A percentile compares a stretch with the other conserved stretches of the same genome.
phyloP scores from a whole-genome alignment of 2,329 filamentous ascomycete genomes.

The Lizonia empirigonia region DNA sequence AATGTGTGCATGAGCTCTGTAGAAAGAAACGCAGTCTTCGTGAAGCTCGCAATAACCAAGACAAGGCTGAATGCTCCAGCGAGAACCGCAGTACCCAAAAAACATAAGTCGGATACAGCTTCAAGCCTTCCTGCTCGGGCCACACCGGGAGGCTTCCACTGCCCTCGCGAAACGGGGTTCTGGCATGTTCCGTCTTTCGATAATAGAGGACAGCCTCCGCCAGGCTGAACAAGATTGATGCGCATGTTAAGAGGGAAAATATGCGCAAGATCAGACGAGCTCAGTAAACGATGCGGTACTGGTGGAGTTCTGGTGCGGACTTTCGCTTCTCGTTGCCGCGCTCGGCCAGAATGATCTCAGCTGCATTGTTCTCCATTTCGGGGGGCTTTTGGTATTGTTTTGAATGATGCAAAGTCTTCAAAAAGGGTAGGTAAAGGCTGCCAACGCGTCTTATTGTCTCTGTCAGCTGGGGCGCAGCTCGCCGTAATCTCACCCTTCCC shows the following conservation, averaged over 20 bases:
- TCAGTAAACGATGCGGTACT: conserved; percentile 19
- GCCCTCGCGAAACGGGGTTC: conserved; percentile 20
- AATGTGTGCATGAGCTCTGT: neutral
- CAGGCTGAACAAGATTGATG: conserved; percentile 17
- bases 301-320: conserved; percentile 14
- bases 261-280: conserved; percentile 21
- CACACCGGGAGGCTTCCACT: conserved; percentile 27
- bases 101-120: conserved; percentile 21
- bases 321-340: conserved; percentile 13
- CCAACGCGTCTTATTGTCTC: conserved; percentile 4
- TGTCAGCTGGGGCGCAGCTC: conserved; percentile 9
- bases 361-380: conserved; percentile 19
- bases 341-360: conserved; percentile 15
- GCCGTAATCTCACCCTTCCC: conserved; percentile 9
- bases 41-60: conserved; percentile 23
- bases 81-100: conserved; percentile 19
- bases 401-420: neutral
- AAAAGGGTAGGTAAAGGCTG: neutral
- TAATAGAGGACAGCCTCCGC: conserved; percentile 15
- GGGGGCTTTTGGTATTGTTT: too few relatives aligned
- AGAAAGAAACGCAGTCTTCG: conserved; percentile 16
- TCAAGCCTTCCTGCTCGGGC: conserved; percentile 21
- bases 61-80: conserved; percentile 21
- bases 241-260: conserved; percentile 16
- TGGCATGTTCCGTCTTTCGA: conserved; percentile 18